phyloP scores from a whole-genome alignment of 2,329 filamentous ascomycete species.

The Knoxdaviesia proteae region DNA sequence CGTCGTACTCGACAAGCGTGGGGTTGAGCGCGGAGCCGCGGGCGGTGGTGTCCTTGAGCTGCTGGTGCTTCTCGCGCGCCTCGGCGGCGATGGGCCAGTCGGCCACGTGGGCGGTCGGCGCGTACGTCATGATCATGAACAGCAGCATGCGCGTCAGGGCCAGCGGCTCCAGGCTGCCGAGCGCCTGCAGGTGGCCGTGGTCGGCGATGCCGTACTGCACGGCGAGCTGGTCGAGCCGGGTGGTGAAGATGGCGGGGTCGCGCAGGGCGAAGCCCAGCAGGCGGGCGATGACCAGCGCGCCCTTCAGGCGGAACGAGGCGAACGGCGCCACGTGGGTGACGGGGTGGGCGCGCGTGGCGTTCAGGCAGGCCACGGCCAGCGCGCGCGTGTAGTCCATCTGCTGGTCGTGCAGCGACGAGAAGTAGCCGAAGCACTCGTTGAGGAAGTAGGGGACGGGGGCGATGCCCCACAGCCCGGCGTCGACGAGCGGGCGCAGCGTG shows the following conservation, averaged over 20 bases:
- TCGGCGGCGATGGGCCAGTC: conserved; percentile 23
- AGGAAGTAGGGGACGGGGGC: conserved; percentile 4
- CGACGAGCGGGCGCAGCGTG: conserved; percentile 11
- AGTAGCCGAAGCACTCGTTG: conserved; percentile 5
- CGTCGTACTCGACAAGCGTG: not conserved
- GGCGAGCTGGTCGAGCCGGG: not conserved
- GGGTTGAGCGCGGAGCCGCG: not conserved
- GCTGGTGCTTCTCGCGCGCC: conserved; percentile 24
- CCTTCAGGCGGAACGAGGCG: conserved; percentile 26
- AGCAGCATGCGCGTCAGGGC: conserved; percentile 32
- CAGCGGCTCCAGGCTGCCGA: conserved; percentile 27
- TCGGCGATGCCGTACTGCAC: conserved; percentile 7
- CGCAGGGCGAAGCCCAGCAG: conserved; percentile 28
- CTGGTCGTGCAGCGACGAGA: not conserved
- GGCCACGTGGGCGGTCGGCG: conserved; percentile 18
- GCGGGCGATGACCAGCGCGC: conserved; percentile 28
- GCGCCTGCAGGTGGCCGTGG: conserved; percentile 8
- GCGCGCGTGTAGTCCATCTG: conserved; percentile 10
- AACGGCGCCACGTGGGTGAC: conserved; percentile 29
- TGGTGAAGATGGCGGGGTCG: conserved; percentile 9
- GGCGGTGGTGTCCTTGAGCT: conserved; percentile 16
- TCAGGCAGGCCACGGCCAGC: conserved; percentile 25
- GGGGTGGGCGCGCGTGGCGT: conserved; percentile 25
- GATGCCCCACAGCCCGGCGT: conserved; percentile 4
- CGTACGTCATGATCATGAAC: conserved; percentile 22